These are phyloP conservation scores for Dichomitus squalens DNA, from an alignment of 1,284 basidiomycete genomes.

Conservation along the genomic window DNA sequence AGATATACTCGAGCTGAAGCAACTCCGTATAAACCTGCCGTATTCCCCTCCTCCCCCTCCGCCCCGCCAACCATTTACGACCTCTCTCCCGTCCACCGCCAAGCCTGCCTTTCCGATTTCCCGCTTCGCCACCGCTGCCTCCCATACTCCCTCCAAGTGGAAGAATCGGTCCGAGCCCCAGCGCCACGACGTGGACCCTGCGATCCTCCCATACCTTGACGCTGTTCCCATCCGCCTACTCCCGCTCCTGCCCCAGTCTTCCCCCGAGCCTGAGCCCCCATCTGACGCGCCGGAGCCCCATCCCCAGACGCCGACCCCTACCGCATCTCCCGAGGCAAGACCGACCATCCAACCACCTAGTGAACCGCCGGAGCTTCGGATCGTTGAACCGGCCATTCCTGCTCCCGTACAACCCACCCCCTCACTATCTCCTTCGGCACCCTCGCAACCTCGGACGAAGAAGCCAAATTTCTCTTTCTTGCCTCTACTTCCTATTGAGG, in stretches of 20 bases:
- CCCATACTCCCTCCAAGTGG: constrained; percentile 33
- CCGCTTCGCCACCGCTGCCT: constrained; percentile 30
- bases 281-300: constrained; percentile 8
- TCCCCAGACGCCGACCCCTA: constrained; percentile 18
- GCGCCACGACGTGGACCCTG: constrained; percentile 25
- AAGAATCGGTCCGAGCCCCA: constrained; percentile 30
- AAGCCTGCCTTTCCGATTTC: constrained; percentile 29
- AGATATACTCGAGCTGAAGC: constrained; percentile 41
- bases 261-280: constrained; percentile 4
- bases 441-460: constrained; percentile 7
- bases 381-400: not conserved
- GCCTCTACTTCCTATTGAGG: constrained; percentile 31
- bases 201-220: constrained; percentile 36
- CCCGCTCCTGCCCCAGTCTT: constrained; percentile 29
- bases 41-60: constrained; percentile 30
- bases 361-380: constrained; percentile 15
- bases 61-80: constrained; percentile 30
- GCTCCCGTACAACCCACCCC: not conserved
- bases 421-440: constrained; percentile 4
- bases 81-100: constrained; percentile 21
- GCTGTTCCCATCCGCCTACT: constrained; percentile 37
- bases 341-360: constrained; percentile 13
- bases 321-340: constrained; percentile 19
- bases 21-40: constrained; percentile 38
- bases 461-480: constrained; percentile 29